Evolutionary conservation across 768 basidiomycete species (phyloP), one percentile per base, ranked within the genome.

Genomic region (Boletus pseudo-olivaceus): DNA sequence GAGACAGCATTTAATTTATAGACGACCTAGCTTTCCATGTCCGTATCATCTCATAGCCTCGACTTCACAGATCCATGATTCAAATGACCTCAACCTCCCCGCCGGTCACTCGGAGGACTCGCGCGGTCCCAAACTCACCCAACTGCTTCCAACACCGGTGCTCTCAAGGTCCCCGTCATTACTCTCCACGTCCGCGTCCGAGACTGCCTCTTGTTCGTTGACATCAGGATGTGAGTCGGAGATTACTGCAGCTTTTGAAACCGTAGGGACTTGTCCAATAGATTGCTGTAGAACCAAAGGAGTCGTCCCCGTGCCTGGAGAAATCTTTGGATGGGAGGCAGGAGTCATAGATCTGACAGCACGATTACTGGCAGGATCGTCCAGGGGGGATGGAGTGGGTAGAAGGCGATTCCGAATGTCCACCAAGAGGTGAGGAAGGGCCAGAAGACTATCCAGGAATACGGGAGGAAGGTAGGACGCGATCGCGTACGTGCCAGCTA

Each of bases 151-250:
- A 27, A 81, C 81, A 30, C 75, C 76, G 5, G 76, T 72, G 12
- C 61, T 68, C 54, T 79, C 83, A 3, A 78, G 74, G 53, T 81
- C 82, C 2, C 78, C 79, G 12, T 75, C 72, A 59, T 82, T 84
- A 61, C 85, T 85, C 68, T 89, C 88, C 11, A 81, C 76, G 53
- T 90, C 88, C 7, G 80, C 79, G 49, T 90, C 87, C 1, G 86
- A 87, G 41, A 73, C 77, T 19, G 75, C 72, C 51, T 83, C 87
- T 19, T 62, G 59, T 47, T 64, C 63, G 2, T 56, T 49, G 14
- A 50, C 54, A 42, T 61, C 47, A 12, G 56, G 41, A 34, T 53
- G 54, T 33, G 47, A 39, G 15, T 61, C 64, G 23, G 54, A n/a
- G 29, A 26, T 34, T 8, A 12, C 32, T 41, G 51, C 11, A 1